Evolutionary conservation across 2,329 filamentous ascomycete species (phyloP).

Genomic region (Botrytis tulipae): DNA sequence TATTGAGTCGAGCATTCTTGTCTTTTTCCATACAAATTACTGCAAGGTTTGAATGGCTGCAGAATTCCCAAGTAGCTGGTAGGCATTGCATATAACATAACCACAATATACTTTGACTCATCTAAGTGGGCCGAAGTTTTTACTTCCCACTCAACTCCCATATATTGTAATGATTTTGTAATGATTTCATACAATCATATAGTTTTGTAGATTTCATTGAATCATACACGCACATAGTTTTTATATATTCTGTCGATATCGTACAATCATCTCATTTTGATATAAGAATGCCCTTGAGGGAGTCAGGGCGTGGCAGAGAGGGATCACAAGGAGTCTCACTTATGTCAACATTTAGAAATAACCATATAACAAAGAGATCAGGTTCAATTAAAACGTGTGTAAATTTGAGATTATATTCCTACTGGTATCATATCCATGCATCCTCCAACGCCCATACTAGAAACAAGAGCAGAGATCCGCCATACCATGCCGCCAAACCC

Average conservation of each 20-base stretch:
- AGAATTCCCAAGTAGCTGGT: background rate
- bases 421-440: background rate
- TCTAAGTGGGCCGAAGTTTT: background rate
- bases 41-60: background rate
- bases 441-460: background rate
- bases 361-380: background rate
- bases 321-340: background rate
- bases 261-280: background rate
- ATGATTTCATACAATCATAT: background rate
- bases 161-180: background rate
- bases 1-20: background rate
- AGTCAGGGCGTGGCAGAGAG: background rate
- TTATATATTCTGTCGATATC: background rate
- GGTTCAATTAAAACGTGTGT: background rate
- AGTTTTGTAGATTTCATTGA: background rate
- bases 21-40: background rate
- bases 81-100: background rate
- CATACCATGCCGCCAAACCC: constrained; percentile 3
- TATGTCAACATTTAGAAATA: background rate
- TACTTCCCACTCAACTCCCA: background rate
- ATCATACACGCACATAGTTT: background rate
- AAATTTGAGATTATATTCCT: background rate
- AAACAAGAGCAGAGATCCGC: constrained; percentile 15
- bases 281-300: background rate
- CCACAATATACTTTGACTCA: background rate